Evolutionary conservation across 2,329 filamentous ascomycete species (phyloP), one percentile per base, ranked within the genome.

Genomic region (Canariomyces notabilis): DNA sequence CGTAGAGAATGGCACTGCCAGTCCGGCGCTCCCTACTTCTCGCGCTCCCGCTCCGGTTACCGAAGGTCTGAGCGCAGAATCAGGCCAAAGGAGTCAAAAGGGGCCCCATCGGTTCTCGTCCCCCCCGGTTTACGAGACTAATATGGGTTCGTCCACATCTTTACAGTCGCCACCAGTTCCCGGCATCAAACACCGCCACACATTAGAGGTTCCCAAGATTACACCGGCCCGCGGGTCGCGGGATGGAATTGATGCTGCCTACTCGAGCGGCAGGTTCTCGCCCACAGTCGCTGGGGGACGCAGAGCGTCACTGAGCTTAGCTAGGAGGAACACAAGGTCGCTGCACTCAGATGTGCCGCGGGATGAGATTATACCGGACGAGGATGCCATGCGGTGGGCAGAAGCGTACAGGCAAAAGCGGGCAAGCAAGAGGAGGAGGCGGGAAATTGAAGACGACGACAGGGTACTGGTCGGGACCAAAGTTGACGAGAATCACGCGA

Each of bases 401-500:
- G 93, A 98, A 66, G 87, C 87, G 31, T 90, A 95, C 60, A 83
- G 88, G 58, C 88, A 95, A 63, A 95, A 94, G 69, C 76, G 91
- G 53, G 90, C 90, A 6, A 94, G 85, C 65, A 93, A 90, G 72
- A 79, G 87, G 63, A 86, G 82, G 66, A 78, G 83, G 57, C 85
- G 83, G 61, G 90, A 96, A 53, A 85, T 84, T 52, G 85, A 96
- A 57, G 89, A 96, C 55, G 93, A 97, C 51, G 91, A 97, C 59
- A 82, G 90, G 52, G 91, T 98, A 8, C 78, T 97, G 23, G 90
- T 98, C 15, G 93, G 93, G 49, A 98, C 89, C 48, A 97, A 96
- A 70, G 93, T 98, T 42, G 93, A 98, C 64, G 90, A 97, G 71
- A 87, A 88, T 60, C 93, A 98, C 66, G 87, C 89, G 57, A 97